Evolutionary conservation across 2,329 filamentous ascomycete genomes (phyloP), one percentile per base, ranked within the genome.

Genomic region (Penicillium sp.): DNA sequence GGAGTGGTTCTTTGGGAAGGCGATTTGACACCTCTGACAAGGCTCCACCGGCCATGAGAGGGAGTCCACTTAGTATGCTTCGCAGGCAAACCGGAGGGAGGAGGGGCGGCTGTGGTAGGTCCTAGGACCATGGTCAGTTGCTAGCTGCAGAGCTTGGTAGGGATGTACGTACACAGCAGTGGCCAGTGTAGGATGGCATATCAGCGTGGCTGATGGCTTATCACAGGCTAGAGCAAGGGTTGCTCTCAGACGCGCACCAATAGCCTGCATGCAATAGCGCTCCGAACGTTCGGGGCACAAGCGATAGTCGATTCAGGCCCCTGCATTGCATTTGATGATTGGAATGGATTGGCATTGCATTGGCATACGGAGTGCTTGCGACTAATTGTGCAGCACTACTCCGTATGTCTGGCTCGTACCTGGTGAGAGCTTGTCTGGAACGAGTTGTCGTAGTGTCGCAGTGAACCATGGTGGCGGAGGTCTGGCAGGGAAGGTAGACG

Each of bases 181-280:
- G 28, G 28, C 12, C 8, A 42, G 16, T 5, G 5, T 18, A 42
- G 18, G 40, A 42, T 38, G 33, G 33, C 33, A 14, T 38, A 38
- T 38, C 33, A 42, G 40, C n/a, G 40, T 21, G 40, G 18, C 40
- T 8, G n/a, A 38, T 28, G 23, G 49, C 50, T 52, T 46, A 52
- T 52, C 50, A 35, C 47, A 46, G n/a, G 51, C 51, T 47, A 47
- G 51, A 53, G 51, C 51, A 53, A 47, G 51, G 51, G 35, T 47
- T 26, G 3, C 5, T 11, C 33, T n/a, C 38, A n/a, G n/a, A n/a
- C 48, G 35, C 38, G 30, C 30, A 35, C 30, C 30, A 35, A 35
- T 35, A 35, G 5, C 6, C 49, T 42, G 48, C 48, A 43, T 43
- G 38, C 28, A 47, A 46, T 43, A 16, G n/a, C 21, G 40, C 20